A percentile compares a stretch with the other conserved stretches of the same genome.
Conservation (phyloP, 2,329 filamentous ascomycete genomes). For the Parascedosporium putredinis region DNA sequence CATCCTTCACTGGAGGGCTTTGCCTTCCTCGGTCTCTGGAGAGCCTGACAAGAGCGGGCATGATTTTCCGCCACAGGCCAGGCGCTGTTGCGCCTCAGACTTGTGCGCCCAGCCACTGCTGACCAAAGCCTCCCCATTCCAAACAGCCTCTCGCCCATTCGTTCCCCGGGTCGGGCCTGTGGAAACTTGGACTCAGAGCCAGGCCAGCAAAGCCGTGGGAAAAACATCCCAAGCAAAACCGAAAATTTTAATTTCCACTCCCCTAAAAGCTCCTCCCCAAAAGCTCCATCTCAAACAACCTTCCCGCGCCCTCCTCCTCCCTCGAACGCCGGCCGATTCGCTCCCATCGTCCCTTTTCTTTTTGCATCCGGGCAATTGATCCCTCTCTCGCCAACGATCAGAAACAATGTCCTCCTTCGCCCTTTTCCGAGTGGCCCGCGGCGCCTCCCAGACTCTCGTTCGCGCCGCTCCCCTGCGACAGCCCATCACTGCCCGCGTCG, state of each 20-base stretch:
- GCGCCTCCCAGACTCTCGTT: slow-evolving; percentile 50
- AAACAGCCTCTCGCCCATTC: slow-evolving; percentile 3
- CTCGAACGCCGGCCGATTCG: not conserved
- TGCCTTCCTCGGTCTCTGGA: too few relatives aligned
- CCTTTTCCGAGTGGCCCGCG: slow-evolving; percentile 62
- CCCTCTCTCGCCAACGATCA: not conserved
- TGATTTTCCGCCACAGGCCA: not conserved
- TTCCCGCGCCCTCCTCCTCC: not conserved
- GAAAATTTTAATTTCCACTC: slow-evolving; percentile 5
- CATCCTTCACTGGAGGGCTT: too few relatives aligned
- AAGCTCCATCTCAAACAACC: not conserved
- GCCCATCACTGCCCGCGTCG: slow-evolving; percentile 44
- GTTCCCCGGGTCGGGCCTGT: slow-evolving; percentile 3
- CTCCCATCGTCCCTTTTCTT: not conserved
- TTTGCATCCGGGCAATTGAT: slow-evolving; percentile 3
- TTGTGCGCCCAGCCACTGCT: slow-evolving; percentile 15
- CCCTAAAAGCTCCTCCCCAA: not conserved
- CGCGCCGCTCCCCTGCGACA: slow-evolving; percentile 50
- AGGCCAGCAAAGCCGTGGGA: not conserved
- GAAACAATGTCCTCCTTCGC: slow-evolving; percentile 48
- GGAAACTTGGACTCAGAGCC: slow-evolving; percentile 3
- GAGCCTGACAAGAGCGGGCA: not conserved
- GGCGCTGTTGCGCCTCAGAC: slow-evolving; percentile 4
- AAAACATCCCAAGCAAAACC: slow-evolving; percentile 1
- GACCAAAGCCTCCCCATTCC: slow-evolving; percentile 4